Percentiles rank a stretch among this genome's conserved stretches.
phyloP scores from a whole-genome alignment of 306 rosid species.

The Cicer pinnatifidum region DNA sequence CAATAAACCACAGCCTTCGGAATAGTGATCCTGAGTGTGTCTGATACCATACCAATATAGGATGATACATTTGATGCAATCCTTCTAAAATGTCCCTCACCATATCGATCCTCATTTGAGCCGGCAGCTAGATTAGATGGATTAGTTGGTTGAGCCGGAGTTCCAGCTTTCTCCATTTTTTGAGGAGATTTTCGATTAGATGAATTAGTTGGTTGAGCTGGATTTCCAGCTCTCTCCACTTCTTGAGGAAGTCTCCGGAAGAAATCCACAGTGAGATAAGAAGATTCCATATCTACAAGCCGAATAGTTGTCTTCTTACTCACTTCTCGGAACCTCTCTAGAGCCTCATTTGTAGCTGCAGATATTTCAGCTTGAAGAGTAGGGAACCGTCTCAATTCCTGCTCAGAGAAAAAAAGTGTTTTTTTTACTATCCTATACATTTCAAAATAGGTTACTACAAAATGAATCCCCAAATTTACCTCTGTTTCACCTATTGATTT shows the following conservation, averaged over 20 bases:
- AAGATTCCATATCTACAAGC: slow-evolving; percentile 95
- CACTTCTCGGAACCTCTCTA: slow-evolving; percentile 89
- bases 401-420: slow-evolving; percentile 39
- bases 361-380: slow-evolving; percentile 84
- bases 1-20: slow-evolving; percentile 98
- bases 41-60: slow-evolving; percentile 86
- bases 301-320: slow-evolving; percentile 83
- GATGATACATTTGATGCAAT: slow-evolving; percentile 89
- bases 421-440: not conserved
- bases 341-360: slow-evolving; percentile 74
- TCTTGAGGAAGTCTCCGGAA: slow-evolving; percentile 92
- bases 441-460: not conserved
- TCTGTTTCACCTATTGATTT: slow-evolving; percentile 90
- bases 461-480: slow-evolving; percentile 51
- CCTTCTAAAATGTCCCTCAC: slow-evolving; percentile 81
- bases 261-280: slow-evolving; percentile 97
- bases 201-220: slow-evolving; percentile 43
- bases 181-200: slow-evolving; percentile 4
- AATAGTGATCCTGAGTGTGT: slow-evolving; percentile 78
- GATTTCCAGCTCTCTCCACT: slow-evolving; percentile 67
- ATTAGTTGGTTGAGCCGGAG: slow-evolving; percentile 45
- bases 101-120: slow-evolving; percentile 64
- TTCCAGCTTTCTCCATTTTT: slow-evolving; percentile 22
- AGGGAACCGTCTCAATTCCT: slow-evolving; percentile 92
- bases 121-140: slow-evolving; percentile 44